Percentiles rank a stretch among this genome's conserved stretches.
phyloP scores from a whole-genome alignment of 2,329 filamentous ascomycete genomes.

The Clonostachys rosea region DNA sequence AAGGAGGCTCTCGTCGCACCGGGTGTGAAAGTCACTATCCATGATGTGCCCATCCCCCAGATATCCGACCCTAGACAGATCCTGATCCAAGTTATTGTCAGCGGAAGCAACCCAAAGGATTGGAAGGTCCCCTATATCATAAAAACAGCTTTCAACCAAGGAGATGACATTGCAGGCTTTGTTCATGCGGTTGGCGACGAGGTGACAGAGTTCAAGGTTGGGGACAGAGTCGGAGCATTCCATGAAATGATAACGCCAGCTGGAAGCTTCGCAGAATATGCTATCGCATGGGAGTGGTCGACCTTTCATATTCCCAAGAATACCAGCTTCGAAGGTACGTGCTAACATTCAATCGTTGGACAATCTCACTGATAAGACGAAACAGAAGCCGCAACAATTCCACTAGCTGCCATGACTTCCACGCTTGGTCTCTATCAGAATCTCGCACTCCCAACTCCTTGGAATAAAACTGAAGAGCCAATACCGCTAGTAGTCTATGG shows the following conservation, averaged over 20 bases:
- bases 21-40: too few relatives aligned
- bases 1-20: too few relatives aligned
- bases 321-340: constrained; percentile 35
- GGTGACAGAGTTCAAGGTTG: constrained; percentile 12
- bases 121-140: constrained; percentile 4
- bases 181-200: constrained; percentile 10
- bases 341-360: neutral
- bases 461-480: constrained; percentile 22
- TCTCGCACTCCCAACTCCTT: constrained; percentile 43
- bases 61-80: constrained; percentile 10
- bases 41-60: too few relatives aligned
- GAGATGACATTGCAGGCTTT: constrained; percentile 16
- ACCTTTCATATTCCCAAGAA: constrained; percentile 47
- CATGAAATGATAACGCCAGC: constrained; percentile 42
- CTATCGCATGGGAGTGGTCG: constrained; percentile 46
- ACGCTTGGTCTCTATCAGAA: constrained; percentile 42
- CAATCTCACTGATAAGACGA: constrained; percentile 20
- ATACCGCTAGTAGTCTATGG: constrained; percentile 38
- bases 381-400: constrained; percentile 50
- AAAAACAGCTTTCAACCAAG: constrained; percentile 7
- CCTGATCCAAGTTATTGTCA: constrained; percentile 11
- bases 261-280: constrained; percentile 56
- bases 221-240: constrained; percentile 38
- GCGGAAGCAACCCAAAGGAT: constrained; percentile 14
- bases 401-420: constrained; percentile 49